Evolutionary conservation across 1,139 yeast species (phyloP).

Genomic region (Komagataea norvegica): DNA sequence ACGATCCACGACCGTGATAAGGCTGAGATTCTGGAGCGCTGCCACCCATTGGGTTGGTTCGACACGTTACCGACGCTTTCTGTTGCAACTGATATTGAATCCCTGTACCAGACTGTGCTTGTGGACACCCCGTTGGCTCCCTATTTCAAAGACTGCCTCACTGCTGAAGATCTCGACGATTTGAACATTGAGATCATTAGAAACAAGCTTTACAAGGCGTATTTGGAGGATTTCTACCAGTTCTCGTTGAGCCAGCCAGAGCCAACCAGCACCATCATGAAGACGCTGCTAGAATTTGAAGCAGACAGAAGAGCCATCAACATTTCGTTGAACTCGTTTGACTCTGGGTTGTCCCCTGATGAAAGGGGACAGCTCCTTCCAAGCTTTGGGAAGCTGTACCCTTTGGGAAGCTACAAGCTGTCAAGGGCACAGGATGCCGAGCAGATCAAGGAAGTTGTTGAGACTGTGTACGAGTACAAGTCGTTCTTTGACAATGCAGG

Average conservation of each 20-base stretch:
- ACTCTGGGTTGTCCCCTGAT: constrained; percentile 67
- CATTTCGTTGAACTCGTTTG: constrained; percentile 84
- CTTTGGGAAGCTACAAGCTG: constrained; percentile 64
- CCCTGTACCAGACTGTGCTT: constrained; percentile 88
- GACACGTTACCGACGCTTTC: constrained; percentile 94
- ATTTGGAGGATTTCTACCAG: constrained; percentile 77
- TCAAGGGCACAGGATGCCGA: constrained; percentile 82
- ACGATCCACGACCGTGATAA: constrained; percentile 93
- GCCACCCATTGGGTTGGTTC: constrained; percentile 98
- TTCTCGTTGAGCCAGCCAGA: constrained; percentile 57
- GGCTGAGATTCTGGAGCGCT: constrained; percentile 77
- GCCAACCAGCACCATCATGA: constrained; percentile 84
- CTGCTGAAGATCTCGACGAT: constrained; percentile 94
- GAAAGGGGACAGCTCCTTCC: constrained; percentile 75
- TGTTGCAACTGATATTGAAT: constrained; percentile 90
- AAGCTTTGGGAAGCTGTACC: constrained; percentile 72
- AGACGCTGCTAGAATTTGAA: constrained; percentile 72
- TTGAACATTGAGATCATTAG: constrained; percentile 91
- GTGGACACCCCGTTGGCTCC: constrained; percentile 98
- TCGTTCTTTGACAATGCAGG: constrained; percentile 61
- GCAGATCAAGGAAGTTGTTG: constrained; percentile 69
- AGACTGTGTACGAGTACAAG: constrained; percentile 67
- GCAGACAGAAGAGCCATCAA: constrained; percentile 94
- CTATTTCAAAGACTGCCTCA: constrained; percentile 84
- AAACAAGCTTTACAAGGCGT: constrained; percentile 87